Conservation (phyloP, 2,329 filamentous ascomycete species). For the Colletotrichum caudatum region DNA sequence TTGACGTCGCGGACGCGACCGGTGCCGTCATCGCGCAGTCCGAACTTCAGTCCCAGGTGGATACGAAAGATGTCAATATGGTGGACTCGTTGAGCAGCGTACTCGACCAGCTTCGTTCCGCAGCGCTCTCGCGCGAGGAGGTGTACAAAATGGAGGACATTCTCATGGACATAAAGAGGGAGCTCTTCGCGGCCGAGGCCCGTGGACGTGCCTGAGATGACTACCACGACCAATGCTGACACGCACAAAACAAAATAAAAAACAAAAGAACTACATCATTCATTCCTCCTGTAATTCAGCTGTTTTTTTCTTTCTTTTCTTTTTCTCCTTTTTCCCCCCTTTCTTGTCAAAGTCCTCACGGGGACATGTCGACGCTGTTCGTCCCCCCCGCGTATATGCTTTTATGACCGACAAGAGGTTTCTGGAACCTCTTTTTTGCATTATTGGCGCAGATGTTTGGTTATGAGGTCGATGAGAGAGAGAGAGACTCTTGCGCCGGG, state of each 20-base stretch:
- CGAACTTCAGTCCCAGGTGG: conserved; percentile 31
- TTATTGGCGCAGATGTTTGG: conserved; percentile 35
- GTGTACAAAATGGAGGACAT: conserved; percentile 81
- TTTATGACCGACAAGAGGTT: conserved; percentile 24
- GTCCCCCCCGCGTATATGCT: conserved; percentile 15
- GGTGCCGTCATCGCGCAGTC: conserved; percentile 1
- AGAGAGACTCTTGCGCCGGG: background rate
- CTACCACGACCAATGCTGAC: background rate
- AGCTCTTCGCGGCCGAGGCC: conserved; percentile 77
- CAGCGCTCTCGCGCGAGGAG: conserved; percentile 72
- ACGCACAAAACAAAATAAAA: background rate
- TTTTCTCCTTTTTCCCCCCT: background rate
- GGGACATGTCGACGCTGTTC: conserved; percentile 34
- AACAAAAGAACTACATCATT: background rate
- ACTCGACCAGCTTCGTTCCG: conserved; percentile 69
- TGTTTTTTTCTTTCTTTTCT: background rate
- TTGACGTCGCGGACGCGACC: conserved; percentile 21
- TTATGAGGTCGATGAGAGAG: conserved; percentile 13
- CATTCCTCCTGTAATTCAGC: background rate
- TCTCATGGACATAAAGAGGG: conserved; percentile 81
- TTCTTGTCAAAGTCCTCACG: background rate
- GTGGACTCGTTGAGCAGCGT: conserved; percentile 66
- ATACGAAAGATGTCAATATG: conserved; percentile 58
- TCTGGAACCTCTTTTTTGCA: conserved; percentile 17
- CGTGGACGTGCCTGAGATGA: conserved; percentile 59